A percentile compares a stretch with the other conserved stretches of the same genome.
phyloP scores from a whole-genome alignment of 2,329 filamentous ascomycete species.

The Triangularia setosa region DNA sequence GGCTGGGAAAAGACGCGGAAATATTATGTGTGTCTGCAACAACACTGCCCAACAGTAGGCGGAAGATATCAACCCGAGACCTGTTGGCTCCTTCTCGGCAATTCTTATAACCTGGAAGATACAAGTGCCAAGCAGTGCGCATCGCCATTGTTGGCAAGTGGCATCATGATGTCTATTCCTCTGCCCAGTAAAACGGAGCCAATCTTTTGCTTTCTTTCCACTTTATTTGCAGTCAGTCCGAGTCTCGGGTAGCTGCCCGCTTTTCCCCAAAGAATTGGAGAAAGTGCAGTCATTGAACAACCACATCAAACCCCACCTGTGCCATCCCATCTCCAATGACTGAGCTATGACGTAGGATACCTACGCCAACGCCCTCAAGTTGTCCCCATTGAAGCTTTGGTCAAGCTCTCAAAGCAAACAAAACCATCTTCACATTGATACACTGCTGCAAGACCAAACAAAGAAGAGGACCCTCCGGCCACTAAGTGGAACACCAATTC shows the following conservation, averaged over 20 bases:
- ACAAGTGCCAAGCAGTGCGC: background rate
- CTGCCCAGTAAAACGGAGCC: background rate
- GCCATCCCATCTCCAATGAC: slow-evolving; percentile 1
- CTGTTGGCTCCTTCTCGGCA: background rate
- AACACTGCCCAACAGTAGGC: background rate
- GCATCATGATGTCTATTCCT: background rate
- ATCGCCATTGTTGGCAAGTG: background rate
- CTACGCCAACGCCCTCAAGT: background rate
- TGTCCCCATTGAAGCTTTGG: background rate
- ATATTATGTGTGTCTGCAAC: background rate
- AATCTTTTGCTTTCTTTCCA: background rate
- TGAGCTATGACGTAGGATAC: slow-evolving; percentile 10
- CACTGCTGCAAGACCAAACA: background rate
- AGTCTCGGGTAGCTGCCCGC: background rate
- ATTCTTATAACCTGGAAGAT: too few relatives aligned
- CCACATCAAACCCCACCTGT: background rate
- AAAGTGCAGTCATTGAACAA: background rate
- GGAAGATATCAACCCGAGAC: background rate
- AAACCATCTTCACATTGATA: background rate
- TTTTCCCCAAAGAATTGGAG: background rate
- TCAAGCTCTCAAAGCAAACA: background rate
- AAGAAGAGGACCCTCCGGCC: background rate
- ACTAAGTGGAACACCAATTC: background rate
- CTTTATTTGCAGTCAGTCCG: too few relatives aligned
- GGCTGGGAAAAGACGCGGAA: background rate